Conservation (phyloP, 164 flowering plant species). For the Piper betle region DNA sequence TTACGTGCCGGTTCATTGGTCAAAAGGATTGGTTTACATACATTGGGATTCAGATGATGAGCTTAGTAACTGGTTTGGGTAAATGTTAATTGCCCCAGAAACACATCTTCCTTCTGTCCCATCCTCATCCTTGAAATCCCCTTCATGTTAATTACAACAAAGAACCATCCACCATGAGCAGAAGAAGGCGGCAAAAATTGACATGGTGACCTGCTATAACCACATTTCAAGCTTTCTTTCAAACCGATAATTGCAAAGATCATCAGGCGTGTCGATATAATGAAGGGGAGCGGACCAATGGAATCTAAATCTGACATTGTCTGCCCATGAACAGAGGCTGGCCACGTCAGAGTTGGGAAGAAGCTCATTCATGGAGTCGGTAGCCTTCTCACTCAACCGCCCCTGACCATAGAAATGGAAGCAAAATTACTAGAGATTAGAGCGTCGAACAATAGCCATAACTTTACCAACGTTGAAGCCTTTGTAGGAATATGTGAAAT, state of each 20-base stretch:
- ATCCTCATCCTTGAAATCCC: conserved; percentile 79
- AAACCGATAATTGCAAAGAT: conserved; percentile 52
- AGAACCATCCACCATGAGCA: not conserved
- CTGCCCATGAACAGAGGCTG: conserved; percentile 75
- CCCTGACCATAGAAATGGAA: conserved; percentile 20
- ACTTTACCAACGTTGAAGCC: not conserved
- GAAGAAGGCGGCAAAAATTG: too few relatives aligned
- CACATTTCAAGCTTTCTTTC: conserved; percentile 25
- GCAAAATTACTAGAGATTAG: not conserved
- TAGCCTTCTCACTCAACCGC: conserved; percentile 49
- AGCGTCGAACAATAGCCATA: not conserved
- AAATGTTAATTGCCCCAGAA: conserved; percentile 75
- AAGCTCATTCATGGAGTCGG: conserved; percentile 47
- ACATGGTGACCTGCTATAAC: not conserved
- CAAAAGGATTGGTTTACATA: too few relatives aligned
- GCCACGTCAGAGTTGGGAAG: conserved; percentile 55
- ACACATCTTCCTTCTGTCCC: conserved; percentile 60
- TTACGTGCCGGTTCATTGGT: too few relatives aligned
- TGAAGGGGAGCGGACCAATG: conserved; percentile 84
- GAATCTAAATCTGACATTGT: conserved; percentile 49
- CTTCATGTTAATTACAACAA: conserved; percentile 17
- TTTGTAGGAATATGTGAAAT: too few relatives aligned
- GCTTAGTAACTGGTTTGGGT: conserved; percentile 63
- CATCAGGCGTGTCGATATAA: conserved; percentile 68
- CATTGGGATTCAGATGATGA: conserved; percentile 28